phyloP scores from a whole-genome alignment of 345 rosid genomes.

The Eucalyptus albens region DNA sequence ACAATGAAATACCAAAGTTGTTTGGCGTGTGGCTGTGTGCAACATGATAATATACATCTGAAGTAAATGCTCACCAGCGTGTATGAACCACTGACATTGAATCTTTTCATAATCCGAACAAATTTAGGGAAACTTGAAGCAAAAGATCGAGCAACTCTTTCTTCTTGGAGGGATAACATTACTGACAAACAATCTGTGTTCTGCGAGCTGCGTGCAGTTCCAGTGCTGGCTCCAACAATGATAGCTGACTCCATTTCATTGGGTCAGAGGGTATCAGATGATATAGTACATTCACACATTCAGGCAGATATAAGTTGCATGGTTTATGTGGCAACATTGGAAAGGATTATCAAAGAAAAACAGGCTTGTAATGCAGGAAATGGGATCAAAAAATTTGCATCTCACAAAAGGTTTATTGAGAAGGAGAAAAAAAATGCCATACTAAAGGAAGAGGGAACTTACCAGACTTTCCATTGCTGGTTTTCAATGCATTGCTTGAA shows the following conservation, averaged over 20 bases:
- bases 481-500: background rate
- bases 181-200: constrained; percentile 14
- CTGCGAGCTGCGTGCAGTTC: background rate
- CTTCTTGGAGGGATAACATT: constrained; percentile 32
- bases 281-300: background rate
- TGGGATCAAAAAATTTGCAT: background rate
- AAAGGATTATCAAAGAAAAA: background rate
- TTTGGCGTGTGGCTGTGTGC: background rate
- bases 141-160: constrained; percentile 37
- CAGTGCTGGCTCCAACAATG: background rate
- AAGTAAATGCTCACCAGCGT: constrained; percentile 26
- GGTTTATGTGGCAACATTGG: background rate
- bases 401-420: background rate
- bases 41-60: background rate
- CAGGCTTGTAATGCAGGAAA: background rate
- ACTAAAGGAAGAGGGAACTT: background rate
- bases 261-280: background rate
- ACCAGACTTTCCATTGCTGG: constrained; percentile 9
- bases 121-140: constrained; percentile 36
- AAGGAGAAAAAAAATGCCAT: background rate
- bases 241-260: background rate
- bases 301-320: background rate
- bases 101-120: constrained; percentile 50
- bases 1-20: background rate
- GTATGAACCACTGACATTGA: constrained; percentile 54